Conservation (phyloP, 495 filamentous ascomycete genomes). For the Rhypophila decipiens region DNA sequence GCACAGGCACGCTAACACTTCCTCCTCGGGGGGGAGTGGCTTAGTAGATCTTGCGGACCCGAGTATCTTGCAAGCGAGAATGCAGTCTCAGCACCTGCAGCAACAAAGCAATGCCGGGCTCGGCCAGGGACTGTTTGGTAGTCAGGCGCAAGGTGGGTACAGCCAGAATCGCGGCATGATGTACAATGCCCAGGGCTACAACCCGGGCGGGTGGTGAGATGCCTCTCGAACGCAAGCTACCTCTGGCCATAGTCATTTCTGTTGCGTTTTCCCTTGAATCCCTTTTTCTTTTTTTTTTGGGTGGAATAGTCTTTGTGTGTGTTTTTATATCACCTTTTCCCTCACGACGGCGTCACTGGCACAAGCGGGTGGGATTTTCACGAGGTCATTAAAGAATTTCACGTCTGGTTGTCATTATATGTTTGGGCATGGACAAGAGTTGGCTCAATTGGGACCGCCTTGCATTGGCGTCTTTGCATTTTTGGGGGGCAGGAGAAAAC, state of each 20-base stretch:
- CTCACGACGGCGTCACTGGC: slow-evolving; percentile 22
- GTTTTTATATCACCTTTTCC: slow-evolving; percentile 26
- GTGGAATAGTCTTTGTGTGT: slow-evolving; percentile 18
- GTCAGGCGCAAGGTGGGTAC: slow-evolving; percentile 98
- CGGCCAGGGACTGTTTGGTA: slow-evolving; percentile 82
- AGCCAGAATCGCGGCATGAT: slow-evolving; percentile 82
- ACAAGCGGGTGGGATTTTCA: slow-evolving; percentile 14
- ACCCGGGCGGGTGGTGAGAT: slow-evolving; percentile 66
- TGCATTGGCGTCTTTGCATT: slow-evolving; percentile 29
- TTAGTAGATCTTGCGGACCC: slow-evolving; percentile 99
- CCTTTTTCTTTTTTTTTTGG: slow-evolving; percentile 3
- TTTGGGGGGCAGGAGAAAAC: slow-evolving; percentile 8
- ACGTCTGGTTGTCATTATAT: slow-evolving; percentile 11
- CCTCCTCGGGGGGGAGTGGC: slow-evolving; percentile 94
- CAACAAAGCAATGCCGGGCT: slow-evolving; percentile 65
- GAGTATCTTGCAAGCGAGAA: slow-evolving; percentile 97
- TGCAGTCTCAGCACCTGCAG: slow-evolving; percentile 81
- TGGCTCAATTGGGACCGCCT: slow-evolving; percentile 13
- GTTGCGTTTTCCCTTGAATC: slow-evolving; percentile 17
- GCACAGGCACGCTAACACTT: slow-evolving; percentile 99
- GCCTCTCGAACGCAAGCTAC: neutral
- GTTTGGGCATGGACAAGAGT: slow-evolving; percentile 18
- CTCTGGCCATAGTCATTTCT: slow-evolving; percentile 4
- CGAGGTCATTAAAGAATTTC: slow-evolving; percentile 12
- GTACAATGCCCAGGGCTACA: slow-evolving; percentile 67